Base-by-base conservation (phyloP, 768 basidiomycete species). In the Multifurca ochricompacta region DNA sequence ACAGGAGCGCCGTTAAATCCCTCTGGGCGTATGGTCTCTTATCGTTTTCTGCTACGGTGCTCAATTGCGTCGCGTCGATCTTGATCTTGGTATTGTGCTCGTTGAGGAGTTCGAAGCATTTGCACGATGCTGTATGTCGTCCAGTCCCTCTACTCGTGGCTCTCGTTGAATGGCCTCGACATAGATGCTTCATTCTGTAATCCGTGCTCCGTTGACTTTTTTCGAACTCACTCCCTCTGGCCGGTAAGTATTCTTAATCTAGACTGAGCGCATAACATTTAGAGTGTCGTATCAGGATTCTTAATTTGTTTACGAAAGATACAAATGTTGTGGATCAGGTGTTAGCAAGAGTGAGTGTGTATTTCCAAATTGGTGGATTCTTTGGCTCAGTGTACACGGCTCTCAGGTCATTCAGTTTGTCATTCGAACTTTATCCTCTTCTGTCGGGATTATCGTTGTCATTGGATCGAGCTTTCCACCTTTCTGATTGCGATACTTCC, bases 251-350 rank as follows among this genome's bases (percentile, higher is more conserved):
- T 19, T 39, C 10, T 34, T 9, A 18, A 34, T 23, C 25, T 36
- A 59, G 14, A 53, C 31, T 8, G 8, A 19, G 6, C 25, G 3
- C 9, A 30, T 39, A 16, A 34, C 7, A 31, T 19, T 34, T 21
- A 25, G n/a, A 47, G 48, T 49, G 23, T 52, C 6, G 1, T 23
- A 35, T 53, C 51, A 88, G 91, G 8, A 86, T 94, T 50, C 66
- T 97, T 48, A 97, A 96, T 68, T 68, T 96, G 25, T 97, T 97
- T 69, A 90, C 90, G 3, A 81, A 91, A 2, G 95, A 98, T 62
- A 82, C 79, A 14, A 90, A 88, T 63, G 85, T 87, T 27, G 79
- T 95, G 16, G 93, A 96, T 70, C 85, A 91, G 64, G 72, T 91
- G 8, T 77, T 96, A 19, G 82, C 81, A 5, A 76, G 86, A 28